Conservation (phyloP, 176 grass and related monocot species). For the Juncus effusus region DNA sequence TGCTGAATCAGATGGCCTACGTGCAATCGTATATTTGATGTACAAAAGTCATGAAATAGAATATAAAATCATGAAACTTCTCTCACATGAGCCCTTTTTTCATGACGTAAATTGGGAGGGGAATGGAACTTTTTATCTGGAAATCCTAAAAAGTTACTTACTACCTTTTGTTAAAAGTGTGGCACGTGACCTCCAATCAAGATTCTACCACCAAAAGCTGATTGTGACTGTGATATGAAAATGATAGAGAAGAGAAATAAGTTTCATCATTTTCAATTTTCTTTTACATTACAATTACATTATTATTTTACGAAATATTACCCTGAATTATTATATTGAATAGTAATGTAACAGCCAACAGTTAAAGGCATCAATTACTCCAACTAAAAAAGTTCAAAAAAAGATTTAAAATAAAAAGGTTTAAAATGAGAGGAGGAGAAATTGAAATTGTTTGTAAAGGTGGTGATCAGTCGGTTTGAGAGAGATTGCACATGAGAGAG, state of each 20-base stretch:
- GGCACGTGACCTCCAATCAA: constrained; percentile 66
- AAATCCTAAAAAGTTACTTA: constrained; percentile 43
- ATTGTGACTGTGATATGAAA: constrained; percentile 8
- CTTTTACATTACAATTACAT: not conserved
- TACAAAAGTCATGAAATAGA: not conserved
- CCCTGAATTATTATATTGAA: too few relatives aligned
- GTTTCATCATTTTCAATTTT: not conserved
- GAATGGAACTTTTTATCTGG: constrained; percentile 41
- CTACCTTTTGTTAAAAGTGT: constrained; percentile 51
- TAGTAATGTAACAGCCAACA: too few relatives aligned
- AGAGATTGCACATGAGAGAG: too few relatives aligned
- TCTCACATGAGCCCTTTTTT: constrained; percentile 2
- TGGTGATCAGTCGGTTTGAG: too few relatives aligned
- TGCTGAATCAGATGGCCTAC: constrained; percentile 4
- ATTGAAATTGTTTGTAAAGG: too few relatives aligned
- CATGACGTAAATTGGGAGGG: constrained; percentile 12
- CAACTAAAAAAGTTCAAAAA: too few relatives aligned
- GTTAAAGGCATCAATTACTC: too few relatives aligned
- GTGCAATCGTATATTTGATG: constrained; percentile 1
- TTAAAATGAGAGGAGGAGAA: too few relatives aligned
- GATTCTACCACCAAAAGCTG: constrained; percentile 38
- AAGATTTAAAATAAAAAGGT: too few relatives aligned
- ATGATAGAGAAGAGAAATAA: not conserved
- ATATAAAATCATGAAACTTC: constrained; percentile 16
- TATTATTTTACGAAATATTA: too few relatives aligned